These are phyloP conservation scores for Naegleria fowleri DNA, from an alignment of 208 protist species.

Conservation along the genomic window DNA sequence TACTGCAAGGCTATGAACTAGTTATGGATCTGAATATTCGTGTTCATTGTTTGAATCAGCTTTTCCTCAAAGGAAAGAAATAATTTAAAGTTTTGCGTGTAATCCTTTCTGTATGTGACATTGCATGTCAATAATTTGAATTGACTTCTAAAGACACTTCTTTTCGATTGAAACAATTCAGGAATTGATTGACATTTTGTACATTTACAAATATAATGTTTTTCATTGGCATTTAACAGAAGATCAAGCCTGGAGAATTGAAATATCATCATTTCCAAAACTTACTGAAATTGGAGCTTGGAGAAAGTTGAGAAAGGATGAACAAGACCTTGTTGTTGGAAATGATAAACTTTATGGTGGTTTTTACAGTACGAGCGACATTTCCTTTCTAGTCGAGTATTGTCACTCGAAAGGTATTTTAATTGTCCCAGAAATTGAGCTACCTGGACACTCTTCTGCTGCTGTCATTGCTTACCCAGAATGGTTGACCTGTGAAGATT, in stretches of 20 bases:
- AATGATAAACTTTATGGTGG: constrained; percentile 5
- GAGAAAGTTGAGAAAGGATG: neutral
- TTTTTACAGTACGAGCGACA: neutral
- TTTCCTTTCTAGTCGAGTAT: neutral
- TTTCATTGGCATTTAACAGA: constrained; percentile 31
- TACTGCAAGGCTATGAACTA: too few relatives aligned
- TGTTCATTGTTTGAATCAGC: too few relatives aligned
- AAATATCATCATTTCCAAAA: constrained; percentile 15
- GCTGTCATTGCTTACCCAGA: neutral
- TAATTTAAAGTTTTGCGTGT: too few relatives aligned
- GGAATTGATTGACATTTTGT: neutral
- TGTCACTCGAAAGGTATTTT: neutral
- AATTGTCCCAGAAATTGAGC: constrained; percentile 15
- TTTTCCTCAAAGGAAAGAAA: too few relatives aligned
- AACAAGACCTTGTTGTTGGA: neutral
- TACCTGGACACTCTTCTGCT: neutral
- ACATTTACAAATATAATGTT: constrained; percentile 13
- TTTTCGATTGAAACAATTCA: neutral
- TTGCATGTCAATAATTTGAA: too few relatives aligned
- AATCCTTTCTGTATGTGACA: too few relatives aligned
- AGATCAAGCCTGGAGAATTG: constrained; percentile 29
- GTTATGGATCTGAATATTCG: too few relatives aligned
- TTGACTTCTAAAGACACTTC: neutral
- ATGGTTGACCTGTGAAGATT: neutral
- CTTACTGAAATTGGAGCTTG: neutral